Percentiles rank a stretch among this genome's conserved stretches.
phyloP scores from a whole-genome alignment of 768 basidiomycete genomes.

The Hydnum rufescens region DNA sequence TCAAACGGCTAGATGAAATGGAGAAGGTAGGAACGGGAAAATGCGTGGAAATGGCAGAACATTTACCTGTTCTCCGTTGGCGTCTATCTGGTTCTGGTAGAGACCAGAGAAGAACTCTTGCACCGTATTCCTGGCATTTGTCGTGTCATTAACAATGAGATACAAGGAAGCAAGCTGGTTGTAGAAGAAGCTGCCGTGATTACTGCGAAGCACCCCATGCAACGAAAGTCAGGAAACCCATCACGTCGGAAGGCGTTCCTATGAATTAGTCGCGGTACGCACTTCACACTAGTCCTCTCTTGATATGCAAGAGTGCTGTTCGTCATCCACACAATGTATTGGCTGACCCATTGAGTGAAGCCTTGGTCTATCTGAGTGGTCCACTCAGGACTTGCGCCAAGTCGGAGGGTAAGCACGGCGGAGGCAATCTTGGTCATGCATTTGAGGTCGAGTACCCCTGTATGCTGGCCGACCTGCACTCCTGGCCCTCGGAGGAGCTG shows the following conservation, averaged over 20 bases:
- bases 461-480: constrained; percentile 11
- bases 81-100: constrained; percentile 15
- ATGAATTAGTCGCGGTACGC: background rate
- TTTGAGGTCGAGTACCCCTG: constrained; percentile 16
- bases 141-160: constrained; percentile 12
- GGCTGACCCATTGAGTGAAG: constrained; percentile 12
- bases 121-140: constrained; percentile 12
- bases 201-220: constrained; percentile 6
- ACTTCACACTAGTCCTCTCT: constrained; percentile 9
- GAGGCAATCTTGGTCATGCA: constrained; percentile 11
- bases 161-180: constrained; percentile 14
- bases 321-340: constrained; percentile 14
- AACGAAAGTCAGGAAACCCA: background rate
- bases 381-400: constrained; percentile 10
- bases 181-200: constrained; percentile 17
- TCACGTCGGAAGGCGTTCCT: constrained; percentile 8
- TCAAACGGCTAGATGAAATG: constrained; percentile 13
- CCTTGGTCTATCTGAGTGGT: constrained; percentile 12
- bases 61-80: constrained; percentile 14
- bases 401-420: constrained; percentile 12
- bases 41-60: background rate
- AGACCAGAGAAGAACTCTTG: constrained; percentile 12
- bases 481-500: constrained; percentile 24
- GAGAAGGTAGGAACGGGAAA: background rate
- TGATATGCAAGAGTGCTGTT: constrained; percentile 7